Base-by-base conservation (phyloP, 2,329 filamentous ascomycete species). In the Aspergillus unguis region DNA sequence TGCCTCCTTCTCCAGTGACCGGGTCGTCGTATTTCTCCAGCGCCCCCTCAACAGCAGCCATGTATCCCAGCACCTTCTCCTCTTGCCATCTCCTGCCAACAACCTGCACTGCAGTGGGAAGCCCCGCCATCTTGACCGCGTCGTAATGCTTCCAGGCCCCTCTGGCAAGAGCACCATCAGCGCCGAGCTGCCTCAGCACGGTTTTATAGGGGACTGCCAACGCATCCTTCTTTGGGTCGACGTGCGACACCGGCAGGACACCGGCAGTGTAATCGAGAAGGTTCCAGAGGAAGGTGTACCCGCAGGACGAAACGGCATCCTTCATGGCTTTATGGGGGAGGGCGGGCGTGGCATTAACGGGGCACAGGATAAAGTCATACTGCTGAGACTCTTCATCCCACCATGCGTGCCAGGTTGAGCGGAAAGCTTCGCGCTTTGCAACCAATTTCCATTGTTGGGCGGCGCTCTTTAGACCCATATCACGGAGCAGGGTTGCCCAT, bases 241-340 rank as follows among this genome's bases (percentile, higher is more conserved):
- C 92, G 55, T 91, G 88, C 0, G 89, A 92, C 1, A 96, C 85
- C 0, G 92, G 92, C 25, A 97, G 65, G 33, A 96, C 84, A 35
- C 92, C 92, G 9, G 83, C 82, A 1, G 88, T 83, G 71, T 96
- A 96, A 67, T 96, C 92, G 44, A 96, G 82, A 83, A 96, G 60
- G 63, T 96, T 96, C 76, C 94, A 97, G 51, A 96, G 73, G 68
- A 96, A 96, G 0, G 92, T 96, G 66, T 97, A 96, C 1, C 90
- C 91, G 64, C 92, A 96, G 60, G 86, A 90, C 57, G 87, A 88
- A 41, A 94, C 85, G 2, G 90, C 90, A 62, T 92, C 85, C 60
- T 84, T 83, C 90, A 96, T 96, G 0, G 85, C 91, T 43, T 85
- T 83, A 67, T 95, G 91, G 1, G 91, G 91, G 3, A 95, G 83